Base-by-base conservation (phyloP, 208 protist genomes). In the Leptomonas seymouri region DNA sequence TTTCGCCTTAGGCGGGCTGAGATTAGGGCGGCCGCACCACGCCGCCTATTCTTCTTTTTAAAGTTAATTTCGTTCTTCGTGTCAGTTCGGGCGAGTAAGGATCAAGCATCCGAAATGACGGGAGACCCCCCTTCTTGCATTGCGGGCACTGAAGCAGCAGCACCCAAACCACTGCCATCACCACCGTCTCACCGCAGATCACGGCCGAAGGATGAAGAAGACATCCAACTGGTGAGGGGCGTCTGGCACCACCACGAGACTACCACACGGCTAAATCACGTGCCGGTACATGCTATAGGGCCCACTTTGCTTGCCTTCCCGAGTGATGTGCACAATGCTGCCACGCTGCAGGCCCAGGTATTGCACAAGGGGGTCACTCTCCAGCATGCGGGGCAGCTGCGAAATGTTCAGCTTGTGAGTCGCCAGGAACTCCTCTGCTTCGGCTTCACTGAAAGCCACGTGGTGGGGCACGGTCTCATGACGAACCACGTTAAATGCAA, bases 281-380 rank as follows among this genome's bases (percentile, higher is more conserved):
- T 99, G 85, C 12, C 98, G 90, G 81, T 99, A 99, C 76, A 99
- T 99, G 70, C 98, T 89, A 80, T 99, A 99, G 2, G 95, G 82
- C 16, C 98, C 98, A 30, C 97, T 98, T 20, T 98, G 99, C 69
- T 98, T 96, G 12, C 81, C 89, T 8, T 84, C 67, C 14, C 98
- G 93, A 16, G 91, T 89, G 76, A 99, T 99, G 73, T 97, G 95
- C 21, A 99, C 90, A 25, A 99, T 87, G 69, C 97, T 84, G 20
- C 97, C 96, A 31, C 82, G 76, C 25, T 59, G 42, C 46, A 99
- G 74, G 31, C 98, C 98, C 36, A 98, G 95, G 75, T 99, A 99
- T 28, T 89, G 84, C 54, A 96, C 92, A 48, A 99, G 87, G 27
- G 98, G 98, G 76, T 99, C 98, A 18, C 60, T 84, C n/a, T 79